Evolutionary conservation across 2,329 filamentous ascomycete species (phyloP), one percentile per base, ranked within the genome.

Genomic region (Hypoxylon sp.): DNA sequence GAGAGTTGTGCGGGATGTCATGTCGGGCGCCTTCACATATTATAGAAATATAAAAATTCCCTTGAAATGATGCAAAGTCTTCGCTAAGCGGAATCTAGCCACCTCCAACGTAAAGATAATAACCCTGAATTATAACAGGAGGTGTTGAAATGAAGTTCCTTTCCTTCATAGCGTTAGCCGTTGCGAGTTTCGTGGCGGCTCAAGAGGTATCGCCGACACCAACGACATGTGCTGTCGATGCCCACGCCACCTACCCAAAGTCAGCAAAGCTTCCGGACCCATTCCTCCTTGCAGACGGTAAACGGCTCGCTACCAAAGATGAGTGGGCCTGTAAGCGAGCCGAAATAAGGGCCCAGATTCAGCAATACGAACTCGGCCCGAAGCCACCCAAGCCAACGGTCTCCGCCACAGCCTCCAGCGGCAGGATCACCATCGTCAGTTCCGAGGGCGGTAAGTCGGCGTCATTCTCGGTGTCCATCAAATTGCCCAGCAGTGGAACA

Each of bases 281-380:
- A 43, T 83, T 83, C 71, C 77, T 77, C 14, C 78, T 78, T 48
- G 67, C 75, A 4, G 76, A 77, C 32, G 81, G 81, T 23, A 71
- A 71, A 12, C 76, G 75, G 8, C 75, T 83, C 29, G 75, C 75
- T 14, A 80, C 76, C 16, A 77, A 75, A 51, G 77, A 72, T 6
- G 73, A 80, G 27, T 84, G 79, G 78, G 62, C 70, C 9, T 84
- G 82, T 65, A 78, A 81, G 19, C 76, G 78, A 47, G 70, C 74
- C 4, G 79, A 84, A 70, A 81, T 83, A 65, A 73, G 71, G 45
- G 46, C 70, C n/a, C 67, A 67, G 21, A 71, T 81, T 48, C 76
- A 81, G 61, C 73, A 73, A 9, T 80, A 80, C 61, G 79, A 81
- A 57, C 76, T 81, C 14, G 80, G 80, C 23, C 70, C 69, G 6